phyloP scores from a whole-genome alignment of 2,329 filamentous ascomycete genomes.

The Aspergillus awamori region DNA sequence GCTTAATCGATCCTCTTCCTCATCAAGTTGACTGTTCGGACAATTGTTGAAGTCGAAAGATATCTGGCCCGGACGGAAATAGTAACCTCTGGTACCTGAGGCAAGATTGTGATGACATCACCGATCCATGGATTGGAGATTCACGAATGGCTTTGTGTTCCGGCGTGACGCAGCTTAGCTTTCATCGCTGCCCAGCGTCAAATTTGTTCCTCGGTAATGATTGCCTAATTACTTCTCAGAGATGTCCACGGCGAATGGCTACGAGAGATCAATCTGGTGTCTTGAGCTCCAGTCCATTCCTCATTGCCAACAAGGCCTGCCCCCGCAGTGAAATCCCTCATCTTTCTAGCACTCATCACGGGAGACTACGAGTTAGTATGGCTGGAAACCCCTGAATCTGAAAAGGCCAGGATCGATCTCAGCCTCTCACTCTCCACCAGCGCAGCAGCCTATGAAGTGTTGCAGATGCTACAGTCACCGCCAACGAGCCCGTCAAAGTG shows the following conservation, averaged over 20 bases:
- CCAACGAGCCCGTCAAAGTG: background rate
- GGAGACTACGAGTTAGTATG: background rate
- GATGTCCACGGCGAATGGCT: no score
- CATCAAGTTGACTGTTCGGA: background rate
- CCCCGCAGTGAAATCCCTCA: no score
- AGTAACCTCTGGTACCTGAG: background rate
- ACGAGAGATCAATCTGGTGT: no score
- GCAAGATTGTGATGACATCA: background rate
- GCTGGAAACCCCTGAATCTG: background rate
- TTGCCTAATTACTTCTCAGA: no score
- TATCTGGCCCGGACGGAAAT: background rate
- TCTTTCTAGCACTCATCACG: background rate
- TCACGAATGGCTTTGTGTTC: background rate
- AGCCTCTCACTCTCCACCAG: background rate
- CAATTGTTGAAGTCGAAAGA: background rate
- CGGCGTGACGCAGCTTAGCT: no score
- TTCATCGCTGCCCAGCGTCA: no score
- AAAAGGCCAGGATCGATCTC: background rate
- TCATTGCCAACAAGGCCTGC: no score
- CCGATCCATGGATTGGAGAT: background rate
- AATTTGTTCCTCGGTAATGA: no score
- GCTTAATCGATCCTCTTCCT: background rate
- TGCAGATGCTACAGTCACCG: conserved; percentile 2
- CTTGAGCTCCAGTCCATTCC: no score
- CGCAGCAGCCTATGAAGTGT: background rate